A percentile compares a stretch with the other conserved stretches of the same genome.
These are phyloP conservation scores for Phlyctochytrium planicorne DNA, from an alignment of 192 early-diverging fungal genomes.

Conservation along the genomic window DNA sequence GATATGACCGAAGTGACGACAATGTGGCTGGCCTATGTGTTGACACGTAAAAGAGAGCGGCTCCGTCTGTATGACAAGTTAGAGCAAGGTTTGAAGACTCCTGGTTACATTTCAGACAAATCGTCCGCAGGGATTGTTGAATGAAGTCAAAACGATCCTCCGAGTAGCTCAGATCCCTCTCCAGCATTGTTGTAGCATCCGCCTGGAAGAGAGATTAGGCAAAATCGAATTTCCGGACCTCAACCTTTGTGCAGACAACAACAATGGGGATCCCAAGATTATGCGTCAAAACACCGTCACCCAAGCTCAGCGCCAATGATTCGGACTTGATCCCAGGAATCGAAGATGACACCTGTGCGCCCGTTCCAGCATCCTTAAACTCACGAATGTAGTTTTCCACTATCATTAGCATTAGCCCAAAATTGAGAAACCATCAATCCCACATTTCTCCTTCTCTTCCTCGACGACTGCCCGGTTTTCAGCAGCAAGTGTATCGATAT, in stretches of 20 bases:
- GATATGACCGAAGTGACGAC: conserved; percentile 72
- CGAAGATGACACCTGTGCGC: background rate
- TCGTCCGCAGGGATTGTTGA: conserved; percentile 85
- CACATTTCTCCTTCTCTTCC: no score
- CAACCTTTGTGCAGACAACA: conserved; percentile 86
- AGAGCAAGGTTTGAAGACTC: background rate
- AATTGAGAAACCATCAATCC: no score
- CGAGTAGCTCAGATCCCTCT: conserved; percentile 78
- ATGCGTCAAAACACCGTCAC: conserved; percentile 72
- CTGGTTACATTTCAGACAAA: conserved; percentile 82
- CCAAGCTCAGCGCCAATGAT: conserved; percentile 54
- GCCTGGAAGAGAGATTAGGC: no score
- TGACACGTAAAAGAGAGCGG: conserved; percentile 87
- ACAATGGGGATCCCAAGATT: conserved; percentile 88
- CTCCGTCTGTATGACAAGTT: conserved; percentile 64
- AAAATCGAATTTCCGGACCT: background rate
- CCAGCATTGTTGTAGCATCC: conserved; percentile 71
- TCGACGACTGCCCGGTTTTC: no score
- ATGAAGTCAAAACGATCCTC: conserved; percentile 97
- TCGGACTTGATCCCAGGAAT: background rate
- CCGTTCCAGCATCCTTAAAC: conserved; percentile 55
- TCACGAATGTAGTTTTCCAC: conserved; percentile 71
- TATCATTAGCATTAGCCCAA: no score
- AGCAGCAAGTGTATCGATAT: no score
- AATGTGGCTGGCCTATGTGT: conserved; percentile 76